Conservation (phyloP, 1,139 yeast genomes). For the Yamadazyma mexicana region DNA sequence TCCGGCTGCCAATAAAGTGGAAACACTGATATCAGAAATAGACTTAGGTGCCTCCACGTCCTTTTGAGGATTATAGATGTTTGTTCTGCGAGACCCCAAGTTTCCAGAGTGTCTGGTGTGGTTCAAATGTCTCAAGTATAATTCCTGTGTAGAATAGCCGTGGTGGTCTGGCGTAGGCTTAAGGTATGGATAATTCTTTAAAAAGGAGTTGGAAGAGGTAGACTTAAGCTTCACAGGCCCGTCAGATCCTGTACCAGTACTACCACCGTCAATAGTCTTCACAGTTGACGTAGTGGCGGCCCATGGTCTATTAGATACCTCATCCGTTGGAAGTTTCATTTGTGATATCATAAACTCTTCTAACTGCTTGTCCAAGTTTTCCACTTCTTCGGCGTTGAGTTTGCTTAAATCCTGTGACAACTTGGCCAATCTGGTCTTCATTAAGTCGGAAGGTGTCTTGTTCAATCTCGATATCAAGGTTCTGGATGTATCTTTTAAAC, state of each 20-base stretch:
- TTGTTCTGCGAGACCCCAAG: conserved; percentile 65
- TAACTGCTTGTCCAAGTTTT: conserved; percentile 44
- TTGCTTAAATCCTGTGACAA: conserved; percentile 32
- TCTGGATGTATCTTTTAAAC: conserved; percentile 30
- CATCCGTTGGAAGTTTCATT: conserved; percentile 35
- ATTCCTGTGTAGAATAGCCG: conserved; percentile 70
- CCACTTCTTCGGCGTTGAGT: conserved; percentile 34
- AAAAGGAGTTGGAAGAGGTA: conserved; percentile 32
- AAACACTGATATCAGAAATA: conserved; percentile 58
- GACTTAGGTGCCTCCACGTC: conserved; percentile 62
- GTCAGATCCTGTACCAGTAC: conserved; percentile 3
- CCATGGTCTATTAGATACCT: conserved; percentile 40
- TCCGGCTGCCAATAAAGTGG: conserved; percentile 84
- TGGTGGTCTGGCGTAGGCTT: conserved; percentile 46
- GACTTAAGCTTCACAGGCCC: conserved; percentile 19
- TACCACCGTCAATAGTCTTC: conserved; percentile 9
- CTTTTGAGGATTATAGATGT: conserved; percentile 69
- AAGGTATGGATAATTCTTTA: conserved; percentile 38
- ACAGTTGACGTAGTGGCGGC: conserved; percentile 11
- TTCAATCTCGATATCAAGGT: conserved; percentile 35
- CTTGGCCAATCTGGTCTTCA: conserved; percentile 29
- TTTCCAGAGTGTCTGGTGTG: conserved; percentile 46
- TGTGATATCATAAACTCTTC: conserved; percentile 38
- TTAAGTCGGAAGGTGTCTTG: conserved; percentile 32
- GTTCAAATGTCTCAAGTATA: conserved; percentile 68